These are phyloP conservation scores for Cucumis cinereus DNA, from an alignment of 306 rosid species.

Conservation along the genomic window DNA sequence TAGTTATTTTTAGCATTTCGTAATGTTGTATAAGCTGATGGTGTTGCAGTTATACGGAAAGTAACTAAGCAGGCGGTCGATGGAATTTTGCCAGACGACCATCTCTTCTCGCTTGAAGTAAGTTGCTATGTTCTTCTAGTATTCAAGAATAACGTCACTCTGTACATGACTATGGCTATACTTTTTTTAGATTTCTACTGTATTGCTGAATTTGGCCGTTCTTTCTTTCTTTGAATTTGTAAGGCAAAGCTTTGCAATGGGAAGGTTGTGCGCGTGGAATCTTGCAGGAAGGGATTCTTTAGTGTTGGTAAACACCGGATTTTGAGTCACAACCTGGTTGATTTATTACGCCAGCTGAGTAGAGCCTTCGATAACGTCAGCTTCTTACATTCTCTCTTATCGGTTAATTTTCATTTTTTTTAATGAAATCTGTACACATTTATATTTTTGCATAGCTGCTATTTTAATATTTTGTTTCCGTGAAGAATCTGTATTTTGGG, in stretches of 20 bases:
- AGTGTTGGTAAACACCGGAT: slow-evolving; percentile 75
- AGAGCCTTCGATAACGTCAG: slow-evolving; percentile 85
- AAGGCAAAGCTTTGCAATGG: slow-evolving; percentile 93
- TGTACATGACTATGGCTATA: not conserved
- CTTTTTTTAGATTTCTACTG: not conserved
- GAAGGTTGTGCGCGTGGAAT: slow-evolving; percentile 76
- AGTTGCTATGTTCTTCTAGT: slow-evolving; percentile 9
- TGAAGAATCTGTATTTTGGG: not conserved
- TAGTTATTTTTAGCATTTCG: not conserved
- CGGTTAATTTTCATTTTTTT: not conserved
- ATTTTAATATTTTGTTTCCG: not conserved
- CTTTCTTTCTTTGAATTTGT: not conserved
- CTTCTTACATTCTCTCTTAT: not conserved
- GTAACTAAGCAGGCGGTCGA: slow-evolving; percentile 43
- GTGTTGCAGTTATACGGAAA: slow-evolving; percentile 55
- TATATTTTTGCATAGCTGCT: not conserved
- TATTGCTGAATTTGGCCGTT: not conserved
- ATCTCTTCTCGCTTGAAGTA: slow-evolving; percentile 81
- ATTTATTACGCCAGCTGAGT: slow-evolving; percentile 81
- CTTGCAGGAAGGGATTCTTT: slow-evolving; percentile 78
- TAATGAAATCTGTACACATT: not conserved
- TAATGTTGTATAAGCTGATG: not conserved
- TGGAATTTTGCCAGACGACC: slow-evolving; percentile 50
- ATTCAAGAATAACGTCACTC: not conserved
- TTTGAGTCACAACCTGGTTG: slow-evolving; percentile 75